Conservation (phyloP, 2,329 filamentous ascomycete species). For the Colletotrichum tofieldiae region DNA sequence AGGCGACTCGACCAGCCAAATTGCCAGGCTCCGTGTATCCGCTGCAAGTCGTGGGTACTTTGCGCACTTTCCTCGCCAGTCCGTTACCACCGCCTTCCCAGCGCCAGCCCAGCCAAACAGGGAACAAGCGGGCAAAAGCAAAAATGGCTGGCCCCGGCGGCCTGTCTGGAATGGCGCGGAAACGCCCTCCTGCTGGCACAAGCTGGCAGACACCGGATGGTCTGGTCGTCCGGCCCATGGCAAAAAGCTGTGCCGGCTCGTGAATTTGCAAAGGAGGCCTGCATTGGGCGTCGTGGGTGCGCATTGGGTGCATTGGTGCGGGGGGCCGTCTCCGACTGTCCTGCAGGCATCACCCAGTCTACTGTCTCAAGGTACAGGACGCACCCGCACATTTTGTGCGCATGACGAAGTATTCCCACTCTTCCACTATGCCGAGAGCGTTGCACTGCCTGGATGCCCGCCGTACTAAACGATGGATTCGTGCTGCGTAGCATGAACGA, state of each 20-base stretch:
- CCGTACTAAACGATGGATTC: constrained; percentile 5
- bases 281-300: constrained; percentile 37
- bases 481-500: not conserved
- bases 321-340: constrained; percentile 24
- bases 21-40: constrained; percentile 41
- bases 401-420: constrained; percentile 39
- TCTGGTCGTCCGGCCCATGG: constrained; percentile 24
- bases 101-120: constrained; percentile 29
- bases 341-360: constrained; percentile 39
- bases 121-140: constrained; percentile 43
- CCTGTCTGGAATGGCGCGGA: constrained; percentile 41
- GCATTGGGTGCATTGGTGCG: constrained; percentile 24
- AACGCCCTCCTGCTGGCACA: constrained; percentile 24
- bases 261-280: constrained; percentile 29
- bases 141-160: constrained; percentile 40
- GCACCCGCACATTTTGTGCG: constrained; percentile 28
- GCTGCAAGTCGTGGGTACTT: constrained; percentile 40
- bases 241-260: constrained; percentile 26
- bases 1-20: constrained; percentile 35
- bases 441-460: constrained; percentile 30
- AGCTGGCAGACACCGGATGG: constrained; percentile 11
- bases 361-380: constrained; percentile 29
- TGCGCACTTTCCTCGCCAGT: constrained; percentile 39
- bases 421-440: constrained; percentile 27
- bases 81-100: constrained; percentile 30